phyloP scores from a whole-genome alignment of 192 early-diverging fungal species.

The Coemansia sp. region DNA sequence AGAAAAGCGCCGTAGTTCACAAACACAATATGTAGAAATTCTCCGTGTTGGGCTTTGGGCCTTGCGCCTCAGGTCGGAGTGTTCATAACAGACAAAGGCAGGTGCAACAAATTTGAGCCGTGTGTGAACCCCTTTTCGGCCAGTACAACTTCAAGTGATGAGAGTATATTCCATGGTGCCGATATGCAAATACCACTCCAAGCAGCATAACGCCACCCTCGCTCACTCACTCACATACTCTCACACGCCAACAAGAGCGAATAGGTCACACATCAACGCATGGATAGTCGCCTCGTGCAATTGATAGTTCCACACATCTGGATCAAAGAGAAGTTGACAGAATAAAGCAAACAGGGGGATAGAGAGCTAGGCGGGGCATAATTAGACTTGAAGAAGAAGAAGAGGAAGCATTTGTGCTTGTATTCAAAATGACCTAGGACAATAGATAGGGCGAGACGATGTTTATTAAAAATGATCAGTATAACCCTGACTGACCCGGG shows the following conservation, averaged over 20 bases:
- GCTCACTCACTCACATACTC: not conserved
- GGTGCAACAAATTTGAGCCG: not conserved
- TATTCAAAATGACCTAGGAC: not conserved
- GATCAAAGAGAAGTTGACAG: not conserved
- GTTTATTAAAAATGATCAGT: not conserved
- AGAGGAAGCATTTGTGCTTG: not conserved
- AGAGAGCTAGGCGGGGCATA: not conserved
- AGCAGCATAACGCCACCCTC: slow-evolving; percentile 3
- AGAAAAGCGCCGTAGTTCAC: not conserved
- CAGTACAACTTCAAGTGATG: too few relatives aligned
- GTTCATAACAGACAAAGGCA: not conserved
- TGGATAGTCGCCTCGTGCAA: not conserved
- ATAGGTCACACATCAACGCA: not conserved
- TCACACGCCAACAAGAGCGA: not conserved
- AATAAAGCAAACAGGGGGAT: not conserved
- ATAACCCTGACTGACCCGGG: not conserved
- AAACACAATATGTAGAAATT: not conserved
- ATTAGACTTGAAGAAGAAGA: not conserved
- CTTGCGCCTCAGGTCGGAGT: not conserved
- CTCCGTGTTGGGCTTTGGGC: not conserved
- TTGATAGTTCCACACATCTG: not conserved
- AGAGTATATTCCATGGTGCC: not conserved
- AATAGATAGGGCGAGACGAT: not conserved
- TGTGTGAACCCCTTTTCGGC: not conserved
- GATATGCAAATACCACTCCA: not conserved